A percentile compares a stretch with the other conserved stretches of the same genome.
These are phyloP conservation scores for Fusarium keratoplasticum DNA, from an alignment of 2,329 filamentous ascomycete genomes.

Conservation along the genomic window DNA sequence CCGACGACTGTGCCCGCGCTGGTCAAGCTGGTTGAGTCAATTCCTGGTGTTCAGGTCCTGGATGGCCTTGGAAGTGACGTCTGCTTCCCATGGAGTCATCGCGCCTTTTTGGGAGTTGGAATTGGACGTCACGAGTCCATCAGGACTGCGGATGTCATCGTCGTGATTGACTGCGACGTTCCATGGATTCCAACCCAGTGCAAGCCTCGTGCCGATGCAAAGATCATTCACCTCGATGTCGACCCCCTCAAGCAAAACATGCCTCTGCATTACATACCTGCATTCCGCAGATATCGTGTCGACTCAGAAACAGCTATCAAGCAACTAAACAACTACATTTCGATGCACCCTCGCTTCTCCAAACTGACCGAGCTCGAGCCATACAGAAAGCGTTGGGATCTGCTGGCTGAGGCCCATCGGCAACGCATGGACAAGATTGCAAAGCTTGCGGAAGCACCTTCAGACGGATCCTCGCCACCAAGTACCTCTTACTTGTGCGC, in stretches of 20 bases:
- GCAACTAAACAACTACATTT: conserved; percentile 14
- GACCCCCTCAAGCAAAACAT: conserved; percentile 77
- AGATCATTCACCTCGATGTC: conserved; percentile 71
- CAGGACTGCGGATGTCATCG: conserved; percentile 80
- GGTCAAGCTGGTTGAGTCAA: conserved; percentile 72
- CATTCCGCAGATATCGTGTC: conserved; percentile 72
- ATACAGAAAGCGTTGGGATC: background rate
- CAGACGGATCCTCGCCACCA: background rate
- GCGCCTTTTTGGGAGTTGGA: conserved; percentile 73
- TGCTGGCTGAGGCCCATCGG: background rate
- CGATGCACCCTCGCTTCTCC: background rate
- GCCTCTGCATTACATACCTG: conserved; percentile 76
- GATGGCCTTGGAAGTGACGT: conserved; percentile 83
- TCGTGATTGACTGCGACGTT: conserved; percentile 89
- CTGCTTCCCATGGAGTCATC: conserved; percentile 79
- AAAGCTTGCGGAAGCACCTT: background rate
- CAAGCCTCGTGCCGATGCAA: conserved; percentile 61
- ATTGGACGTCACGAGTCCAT: conserved; percentile 81
- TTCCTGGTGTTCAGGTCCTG: conserved; percentile 76
- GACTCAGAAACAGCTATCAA: conserved; percentile 71
- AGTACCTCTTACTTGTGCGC: background rate
- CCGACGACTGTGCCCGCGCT: conserved; percentile 54
- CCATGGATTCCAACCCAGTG: conserved; percentile 87
- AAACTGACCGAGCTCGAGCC: background rate
- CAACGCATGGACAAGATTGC: background rate